Evolutionary conservation across 805 yeast species (phyloP).

Genomic region (Ogataea thermomethanolica): DNA sequence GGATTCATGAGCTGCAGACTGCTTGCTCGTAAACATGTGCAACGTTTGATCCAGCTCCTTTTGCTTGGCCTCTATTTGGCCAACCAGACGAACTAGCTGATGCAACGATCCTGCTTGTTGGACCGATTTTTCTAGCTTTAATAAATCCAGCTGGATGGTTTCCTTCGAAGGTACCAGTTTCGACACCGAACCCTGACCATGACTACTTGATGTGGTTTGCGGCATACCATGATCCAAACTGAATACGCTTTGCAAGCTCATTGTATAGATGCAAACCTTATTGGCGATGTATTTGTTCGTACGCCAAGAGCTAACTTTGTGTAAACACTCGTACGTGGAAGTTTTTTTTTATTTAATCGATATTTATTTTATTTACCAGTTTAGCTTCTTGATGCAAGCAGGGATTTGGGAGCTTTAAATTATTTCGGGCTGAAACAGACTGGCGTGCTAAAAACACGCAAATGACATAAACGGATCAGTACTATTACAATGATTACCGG

Average conservation of each 20-base stretch:
- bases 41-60: constrained; percentile 24
- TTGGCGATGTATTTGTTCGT: neutral
- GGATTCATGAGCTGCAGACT: constrained; percentile 38
- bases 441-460: no score
- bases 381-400: neutral
- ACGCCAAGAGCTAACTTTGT: neutral
- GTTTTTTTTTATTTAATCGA: neutral
- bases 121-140: constrained; percentile 21
- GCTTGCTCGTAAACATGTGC: constrained; percentile 26
- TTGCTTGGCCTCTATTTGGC: constrained; percentile 25
- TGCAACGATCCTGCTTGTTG: constrained; percentile 23
- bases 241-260: neutral
- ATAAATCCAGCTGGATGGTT: constrained; percentile 18
- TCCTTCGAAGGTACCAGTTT: constrained; percentile 20
- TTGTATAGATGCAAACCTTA: neutral
- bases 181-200: constrained; percentile 1
- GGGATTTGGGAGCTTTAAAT: neutral
- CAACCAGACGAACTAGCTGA: constrained; percentile 23
- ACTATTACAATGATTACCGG: no score
- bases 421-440: no score
- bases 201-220: no score
- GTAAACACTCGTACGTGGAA: constrained; percentile 1
- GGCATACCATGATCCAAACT: no score
- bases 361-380: neutral
- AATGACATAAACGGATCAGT: no score